Conservation (phyloP, 176 grass and related monocot species). For the Hsuehochloa calcarea region DNA sequence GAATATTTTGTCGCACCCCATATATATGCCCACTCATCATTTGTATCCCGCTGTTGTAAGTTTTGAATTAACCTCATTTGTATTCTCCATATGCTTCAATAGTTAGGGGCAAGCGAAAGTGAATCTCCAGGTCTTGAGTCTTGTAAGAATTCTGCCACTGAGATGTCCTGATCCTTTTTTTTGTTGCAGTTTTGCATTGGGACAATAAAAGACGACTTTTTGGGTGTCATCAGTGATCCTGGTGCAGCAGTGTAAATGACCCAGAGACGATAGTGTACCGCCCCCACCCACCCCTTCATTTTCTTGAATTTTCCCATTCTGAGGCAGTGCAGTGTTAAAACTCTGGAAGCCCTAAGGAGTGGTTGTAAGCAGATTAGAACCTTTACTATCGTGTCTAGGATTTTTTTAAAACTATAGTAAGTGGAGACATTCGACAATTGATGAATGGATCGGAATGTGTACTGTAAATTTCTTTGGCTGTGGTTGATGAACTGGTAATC, state of each 20-base stretch:
- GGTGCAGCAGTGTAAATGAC: constrained; percentile 58
- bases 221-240: constrained; percentile 94
- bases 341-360: not conserved
- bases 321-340: not conserved
- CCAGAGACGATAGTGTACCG: not conserved
- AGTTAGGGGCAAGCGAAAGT: no score
- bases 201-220: constrained; percentile 93
- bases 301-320: not conserved
- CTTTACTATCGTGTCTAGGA: not conserved
- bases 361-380: not conserved
- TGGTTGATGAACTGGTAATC: not conserved
- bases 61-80: no score
- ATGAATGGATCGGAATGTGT: not conserved
- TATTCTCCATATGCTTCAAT: no score
- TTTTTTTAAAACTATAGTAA: not conserved
- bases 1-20: no score
- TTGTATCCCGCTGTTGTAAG: no score
- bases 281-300: not conserved
- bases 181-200: constrained; percentile 90
- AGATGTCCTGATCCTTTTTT: not conserved
- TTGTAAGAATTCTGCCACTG: no score
- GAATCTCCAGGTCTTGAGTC: no score
- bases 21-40: no score
- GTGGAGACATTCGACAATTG: not conserved
- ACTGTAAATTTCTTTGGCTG: not conserved